These are phyloP conservation scores for Pelargonium nanum DNA, from an alignment of 345 rosid species.

Conservation along the genomic window DNA sequence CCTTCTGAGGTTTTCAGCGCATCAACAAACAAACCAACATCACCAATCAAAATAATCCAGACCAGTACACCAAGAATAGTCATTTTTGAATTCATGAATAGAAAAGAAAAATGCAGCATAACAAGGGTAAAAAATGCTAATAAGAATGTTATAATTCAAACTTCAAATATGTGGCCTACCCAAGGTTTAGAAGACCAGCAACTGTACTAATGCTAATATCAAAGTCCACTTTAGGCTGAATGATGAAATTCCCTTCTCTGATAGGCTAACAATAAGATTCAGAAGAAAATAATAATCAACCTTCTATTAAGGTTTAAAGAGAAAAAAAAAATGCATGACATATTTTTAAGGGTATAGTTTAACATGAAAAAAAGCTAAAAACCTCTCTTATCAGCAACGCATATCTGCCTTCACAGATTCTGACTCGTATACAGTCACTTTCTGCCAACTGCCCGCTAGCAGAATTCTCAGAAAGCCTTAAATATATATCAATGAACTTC, in stretches of 20 bases:
- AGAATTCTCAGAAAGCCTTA: conserved; percentile 83
- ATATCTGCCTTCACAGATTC: conserved; percentile 98
- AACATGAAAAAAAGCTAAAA: conserved; percentile 15
- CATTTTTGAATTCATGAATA: neutral
- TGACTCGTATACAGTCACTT: conserved; percentile 90
- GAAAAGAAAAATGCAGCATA: neutral
- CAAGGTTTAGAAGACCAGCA: conserved; percentile 96
- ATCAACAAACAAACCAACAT: too few species aligned
- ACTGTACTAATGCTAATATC: conserved; percentile 97
- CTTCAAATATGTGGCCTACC: conserved; percentile 42
- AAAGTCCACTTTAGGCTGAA: conserved; percentile 98
- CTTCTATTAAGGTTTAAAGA: conserved; percentile 7
- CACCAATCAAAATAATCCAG: too few species aligned
- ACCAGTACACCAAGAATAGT: too few species aligned
- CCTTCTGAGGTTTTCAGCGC: too few species aligned
- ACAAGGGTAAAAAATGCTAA: conserved; percentile 5
- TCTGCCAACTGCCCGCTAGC: conserved; percentile 75
- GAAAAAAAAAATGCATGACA: conserved; percentile 1
- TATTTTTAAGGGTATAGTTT: neutral
- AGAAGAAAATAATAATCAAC: conserved; percentile 15
- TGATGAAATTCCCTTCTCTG: conserved; percentile 96
- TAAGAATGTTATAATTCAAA: conserved; percentile 1
- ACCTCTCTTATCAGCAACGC: conserved; percentile 97
- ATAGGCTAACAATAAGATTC: conserved; percentile 54
- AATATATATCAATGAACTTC: conserved; percentile 83